Evolutionary conservation across 225 moss, liverwort and hornwort genomes (phyloP).

Genomic region (Pseudisothecium myosuroides): DNA sequence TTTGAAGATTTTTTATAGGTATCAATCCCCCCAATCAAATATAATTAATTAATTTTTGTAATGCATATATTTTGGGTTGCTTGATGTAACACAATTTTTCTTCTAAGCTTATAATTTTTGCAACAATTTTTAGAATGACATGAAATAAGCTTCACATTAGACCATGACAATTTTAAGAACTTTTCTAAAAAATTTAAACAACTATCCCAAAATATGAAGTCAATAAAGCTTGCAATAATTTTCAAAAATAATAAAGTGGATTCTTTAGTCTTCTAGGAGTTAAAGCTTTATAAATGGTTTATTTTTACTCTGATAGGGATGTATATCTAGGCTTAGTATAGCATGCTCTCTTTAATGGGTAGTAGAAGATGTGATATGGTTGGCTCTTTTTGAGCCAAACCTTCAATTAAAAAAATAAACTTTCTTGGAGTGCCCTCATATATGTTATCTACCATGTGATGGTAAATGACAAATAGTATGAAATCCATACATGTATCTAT

Average conservation of each 20-base stretch:
- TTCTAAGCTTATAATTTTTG: neutral
- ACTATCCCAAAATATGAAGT: neutral
- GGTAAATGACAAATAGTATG: neutral
- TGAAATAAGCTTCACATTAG: neutral
- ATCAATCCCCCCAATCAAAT: neutral
- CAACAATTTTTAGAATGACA: neutral
- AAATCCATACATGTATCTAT: fast-evolving
- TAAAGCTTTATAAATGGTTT: neutral
- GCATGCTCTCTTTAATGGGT: fast-evolving
- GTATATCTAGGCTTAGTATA: neutral
- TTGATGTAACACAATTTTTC: neutral
- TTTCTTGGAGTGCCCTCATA: neutral
- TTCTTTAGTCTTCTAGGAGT: neutral
- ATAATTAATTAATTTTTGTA: neutral
- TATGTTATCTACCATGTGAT: neutral
- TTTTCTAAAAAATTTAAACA: neutral
- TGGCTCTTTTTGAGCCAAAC: too few relatives aligned
- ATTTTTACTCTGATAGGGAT: neutral
- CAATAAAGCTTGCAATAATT: neutral
- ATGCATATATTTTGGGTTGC: neutral
- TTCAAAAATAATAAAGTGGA: too few relatives aligned
- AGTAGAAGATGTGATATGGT: too few relatives aligned
- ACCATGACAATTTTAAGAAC: neutral
- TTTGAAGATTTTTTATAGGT: neutral
- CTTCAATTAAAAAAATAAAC: neutral